Base-by-base conservation (phyloP, 495 filamentous ascomycete species). In the Sphaerosporella brunnea region DNA sequence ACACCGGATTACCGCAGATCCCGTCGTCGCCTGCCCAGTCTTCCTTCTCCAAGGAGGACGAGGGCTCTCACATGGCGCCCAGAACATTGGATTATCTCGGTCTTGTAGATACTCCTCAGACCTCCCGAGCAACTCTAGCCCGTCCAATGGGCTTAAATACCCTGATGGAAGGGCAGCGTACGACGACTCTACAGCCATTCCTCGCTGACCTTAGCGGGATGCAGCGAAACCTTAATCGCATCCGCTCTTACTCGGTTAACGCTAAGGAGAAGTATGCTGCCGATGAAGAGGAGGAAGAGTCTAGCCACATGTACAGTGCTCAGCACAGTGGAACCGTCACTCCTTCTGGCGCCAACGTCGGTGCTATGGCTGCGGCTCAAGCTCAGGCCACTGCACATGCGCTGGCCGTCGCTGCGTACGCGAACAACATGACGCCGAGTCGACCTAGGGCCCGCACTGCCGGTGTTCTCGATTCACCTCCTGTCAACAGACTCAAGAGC, bases 191-290 rank as follows among this genome's bases (percentile, higher is more conserved):
- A 25, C 75, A 73, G 40, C 80, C 82, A 2, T 79, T 85, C 53
- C 66, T 93, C n/a, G 81, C 81, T 38, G 82, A 82, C 50, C 66
- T 90, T 56, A 76, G 75, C 39, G 71, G 73, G 44, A 74, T 83
- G 55, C 78, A 76, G 52, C 83, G 80, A 62, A 84, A 77, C 50
- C 72, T 80, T 45, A 96, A 81, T 63, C 74, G 90, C 37, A 85
- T 95, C 65, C 77, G 90, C 15, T 97, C 90, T 23, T 96, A 94
- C 62, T 97, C 90, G 18, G 90, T 97, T 39, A 96, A 97, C 63
- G 90, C 92, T 34, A 95, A 92, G 63, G 90, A 95, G 62, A 94
- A 92, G 64, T 96, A 96, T 58, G 90, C 82, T 0, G 79, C 82
- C 58, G 86, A 93, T 48, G 85, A 94, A 51, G 88, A 95, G 20